Conservation (phyloP, 805 yeast genomes). For the Candida succiphila region DNA sequence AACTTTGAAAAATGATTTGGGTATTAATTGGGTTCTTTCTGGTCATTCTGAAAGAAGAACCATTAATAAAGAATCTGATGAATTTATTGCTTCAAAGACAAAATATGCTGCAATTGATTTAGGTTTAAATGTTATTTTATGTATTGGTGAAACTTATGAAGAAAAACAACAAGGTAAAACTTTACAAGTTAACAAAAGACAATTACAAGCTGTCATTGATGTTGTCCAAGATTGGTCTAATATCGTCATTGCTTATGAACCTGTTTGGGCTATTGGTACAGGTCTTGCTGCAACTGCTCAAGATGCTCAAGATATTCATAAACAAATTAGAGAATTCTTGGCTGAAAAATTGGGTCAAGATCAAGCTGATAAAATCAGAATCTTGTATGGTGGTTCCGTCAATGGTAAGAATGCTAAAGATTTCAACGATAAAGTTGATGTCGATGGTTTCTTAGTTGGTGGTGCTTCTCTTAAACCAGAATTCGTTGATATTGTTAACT, state of each 20-base stretch:
- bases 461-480: constrained; percentile 99
- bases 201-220: constrained; percentile 80
- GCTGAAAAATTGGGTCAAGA: constrained; percentile 65
- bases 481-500: constrained; percentile 89
- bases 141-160: constrained; percentile 96
- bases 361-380: constrained; percentile 73
- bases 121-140: constrained; percentile 85
- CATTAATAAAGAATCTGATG: constrained; percentile 81
- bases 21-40: constrained; percentile 88
- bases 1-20: constrained; percentile 76
- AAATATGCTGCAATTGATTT: constrained; percentile 76
- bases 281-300: constrained; percentile 98
- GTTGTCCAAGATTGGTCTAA: constrained; percentile 79
- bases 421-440: constrained; percentile 86
- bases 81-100: constrained; percentile 87
- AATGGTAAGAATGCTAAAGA: constrained; percentile 87
- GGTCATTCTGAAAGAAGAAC: constrained; percentile 99
- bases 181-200: constrained; percentile 78
- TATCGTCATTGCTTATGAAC: constrained; percentile 96
- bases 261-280: constrained; percentile 99
- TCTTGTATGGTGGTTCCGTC: constrained; percentile 98
- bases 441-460: constrained; percentile 98
- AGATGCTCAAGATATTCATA: constrained; percentile 95
- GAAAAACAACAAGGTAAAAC: constrained; percentile 89
- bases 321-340: constrained; percentile 77